phyloP scores from a whole-genome alignment of 208 protist genomes.

The Crithidia mellificae region DNA sequence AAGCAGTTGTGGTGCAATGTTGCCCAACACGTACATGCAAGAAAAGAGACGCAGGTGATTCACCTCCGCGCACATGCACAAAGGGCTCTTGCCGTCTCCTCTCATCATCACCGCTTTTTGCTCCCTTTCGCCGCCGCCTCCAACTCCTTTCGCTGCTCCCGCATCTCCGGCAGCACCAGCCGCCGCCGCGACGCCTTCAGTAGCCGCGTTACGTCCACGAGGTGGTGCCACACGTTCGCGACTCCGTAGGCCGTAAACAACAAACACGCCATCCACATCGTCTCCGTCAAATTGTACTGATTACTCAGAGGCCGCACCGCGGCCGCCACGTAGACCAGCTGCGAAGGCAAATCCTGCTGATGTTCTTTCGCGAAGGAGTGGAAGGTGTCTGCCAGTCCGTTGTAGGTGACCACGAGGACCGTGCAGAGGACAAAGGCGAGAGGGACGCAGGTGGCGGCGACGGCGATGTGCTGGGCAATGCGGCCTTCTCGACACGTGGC shows the following conservation, averaged over 20 bases:
- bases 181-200: constrained; percentile 69
- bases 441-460: constrained; percentile 43
- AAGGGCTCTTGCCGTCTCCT: no score
- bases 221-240: constrained; percentile 41
- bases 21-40: no score
- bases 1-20: no score
- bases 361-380: constrained; percentile 26
- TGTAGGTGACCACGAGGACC: constrained; percentile 20
- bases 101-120: constrained; percentile 6
- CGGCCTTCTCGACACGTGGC: constrained; percentile 1
- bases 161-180: constrained; percentile 35
- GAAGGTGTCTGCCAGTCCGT: constrained; percentile 16
- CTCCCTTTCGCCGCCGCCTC: constrained; percentile 12
- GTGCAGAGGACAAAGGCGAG: constrained; percentile 30
- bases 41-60: no score
- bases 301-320: constrained; percentile 16
- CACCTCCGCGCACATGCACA: no score
- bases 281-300: constrained; percentile 10
- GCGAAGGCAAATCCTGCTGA: constrained; percentile 14
- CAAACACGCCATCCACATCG: constrained; percentile 51
- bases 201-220: constrained; percentile 57
- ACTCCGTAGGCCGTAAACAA: constrained; percentile 64
- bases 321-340: constrained; percentile 21
- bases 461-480: constrained; percentile 34
- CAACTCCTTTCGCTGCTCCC: constrained; percentile 1